phyloP scores from a whole-genome alignment of 129 eudicot genomes.

The Silybum marianum region DNA sequence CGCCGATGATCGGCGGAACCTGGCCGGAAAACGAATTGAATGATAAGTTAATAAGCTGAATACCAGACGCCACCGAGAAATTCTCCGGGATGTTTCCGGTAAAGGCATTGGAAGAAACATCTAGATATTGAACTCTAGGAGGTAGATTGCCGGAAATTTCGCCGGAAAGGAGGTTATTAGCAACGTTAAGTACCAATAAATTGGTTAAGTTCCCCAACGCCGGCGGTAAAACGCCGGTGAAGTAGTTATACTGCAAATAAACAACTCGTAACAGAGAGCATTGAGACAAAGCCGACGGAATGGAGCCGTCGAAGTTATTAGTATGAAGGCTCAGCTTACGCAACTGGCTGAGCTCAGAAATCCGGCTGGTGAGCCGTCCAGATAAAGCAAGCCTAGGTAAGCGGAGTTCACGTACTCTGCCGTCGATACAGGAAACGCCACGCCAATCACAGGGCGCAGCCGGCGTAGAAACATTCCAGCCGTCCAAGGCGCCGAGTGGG shows the following conservation, averaged over 20 bases:
- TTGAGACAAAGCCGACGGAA: conserved; percentile 48
- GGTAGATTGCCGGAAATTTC: conserved; percentile 39
- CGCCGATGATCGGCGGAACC: conserved; percentile 62
- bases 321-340: conserved; percentile 60
- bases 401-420: conserved; percentile 54
- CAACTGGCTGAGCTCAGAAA: conserved; percentile 52
- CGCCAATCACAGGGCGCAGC: conserved; percentile 87
- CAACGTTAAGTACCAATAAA: conserved; percentile 50
- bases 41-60: conserved; percentile 56
- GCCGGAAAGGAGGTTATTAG: conserved; percentile 57
- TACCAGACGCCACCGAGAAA: conserved; percentile 24
- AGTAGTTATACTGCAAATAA: conserved; percentile 55
- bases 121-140: conserved; percentile 46
- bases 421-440: conserved; percentile 52
- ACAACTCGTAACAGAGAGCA: conserved; percentile 64
- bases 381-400: conserved; percentile 63
- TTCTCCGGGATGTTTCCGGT: conserved; percentile 54
- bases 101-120: conserved; percentile 56
- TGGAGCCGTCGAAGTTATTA: conserved; percentile 53
- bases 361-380: conserved; percentile 47
- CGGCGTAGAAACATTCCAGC: conserved; percentile 62
- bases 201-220: conserved; percentile 50
- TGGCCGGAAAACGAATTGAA: conserved; percentile 64
- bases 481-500: conserved; percentile 65
- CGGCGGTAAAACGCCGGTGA: conserved; percentile 61